Base-by-base conservation (phyloP, 2,329 filamentous ascomycete species). In the Penicillium occitanis region DNA sequence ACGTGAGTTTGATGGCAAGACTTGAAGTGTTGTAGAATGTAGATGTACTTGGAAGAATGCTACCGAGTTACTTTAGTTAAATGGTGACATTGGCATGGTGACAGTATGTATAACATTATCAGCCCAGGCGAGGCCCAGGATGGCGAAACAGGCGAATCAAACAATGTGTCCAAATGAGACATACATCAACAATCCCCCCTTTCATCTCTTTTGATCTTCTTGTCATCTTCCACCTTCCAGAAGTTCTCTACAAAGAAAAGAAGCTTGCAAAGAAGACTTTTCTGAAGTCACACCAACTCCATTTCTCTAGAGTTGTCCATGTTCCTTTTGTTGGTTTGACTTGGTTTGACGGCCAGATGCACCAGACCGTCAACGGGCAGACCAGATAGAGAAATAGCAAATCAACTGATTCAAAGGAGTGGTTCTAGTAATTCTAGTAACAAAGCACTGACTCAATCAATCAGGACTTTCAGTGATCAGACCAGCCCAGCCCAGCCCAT, bases 341-440 rank as follows among this genome's bases (percentile, higher is more conserved):
- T n/a, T n/a, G 28, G 11, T 35, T n/a, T 46, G 40, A 60, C 57
- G 40, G 57, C 17, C 46, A 46, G 57, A 30, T 60, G 57, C 57
- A 33, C 22, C 35, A 44, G 33, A 42, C n/a, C 14, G 7, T 53
- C 50, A n/a, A 33, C 50, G 14, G 14, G 8, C 28, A 33, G 53
- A 40, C 30, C n/a, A 37, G 19, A 25, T 14, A 25, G 33, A 57
- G 46, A 25, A 17, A 37, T 8, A 5, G 30, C 19, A n/a, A 40
- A 53, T 53, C 50, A 53, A 53, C 8, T 17, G 7, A 57, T 57
- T 57, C 33, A 57, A 37, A 37, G 33, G 25, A 25, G 33, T 37
- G 53, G 5, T 1, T 55, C 13, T 17, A 51, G 48, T 8, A 17
- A 55, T 1, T 55, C 13, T 17, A 51, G 48, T 8, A 17, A 55